Conservation (phyloP, 2,329 filamentous ascomycete genomes). For the Raffaelea albimanens region DNA sequence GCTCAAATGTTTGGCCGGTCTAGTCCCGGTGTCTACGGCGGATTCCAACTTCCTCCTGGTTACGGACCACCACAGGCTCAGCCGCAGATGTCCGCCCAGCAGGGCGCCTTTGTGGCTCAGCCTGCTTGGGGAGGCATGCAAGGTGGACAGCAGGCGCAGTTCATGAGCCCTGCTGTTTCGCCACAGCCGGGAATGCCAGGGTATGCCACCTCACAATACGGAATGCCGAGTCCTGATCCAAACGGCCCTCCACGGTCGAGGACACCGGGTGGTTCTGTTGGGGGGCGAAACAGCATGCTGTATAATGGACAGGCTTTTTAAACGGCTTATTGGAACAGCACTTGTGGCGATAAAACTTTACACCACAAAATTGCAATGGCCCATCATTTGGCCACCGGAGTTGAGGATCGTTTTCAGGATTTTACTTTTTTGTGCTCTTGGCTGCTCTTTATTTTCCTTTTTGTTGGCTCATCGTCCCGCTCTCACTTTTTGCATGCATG, state of each 20-base stretch:
- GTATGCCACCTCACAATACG: slow-evolving; percentile 1
- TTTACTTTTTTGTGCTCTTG: not conserved
- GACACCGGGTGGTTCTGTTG: slow-evolving; percentile 13
- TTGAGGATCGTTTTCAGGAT: no score
- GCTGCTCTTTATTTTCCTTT: not conserved
- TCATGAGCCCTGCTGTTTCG: not conserved
- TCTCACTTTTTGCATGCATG: no score
- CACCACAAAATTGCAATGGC: no score
- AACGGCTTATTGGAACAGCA: not conserved
- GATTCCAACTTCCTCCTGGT: slow-evolving; percentile 12
- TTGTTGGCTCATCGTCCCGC: no score
- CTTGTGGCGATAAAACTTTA: no score
- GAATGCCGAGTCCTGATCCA: slow-evolving; percentile 15
- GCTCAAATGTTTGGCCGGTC: slow-evolving; percentile 9
- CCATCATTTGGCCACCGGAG: no score
- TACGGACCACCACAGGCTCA: slow-evolving; percentile 13
- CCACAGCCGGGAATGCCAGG: slow-evolving; percentile 8
- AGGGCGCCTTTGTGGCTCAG: not conserved
- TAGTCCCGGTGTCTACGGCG: slow-evolving; percentile 6
- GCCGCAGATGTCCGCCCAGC: slow-evolving; percentile 10
- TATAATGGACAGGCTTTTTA: slow-evolving; percentile 24
- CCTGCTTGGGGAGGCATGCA: slow-evolving; percentile 4
- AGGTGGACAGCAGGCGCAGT: not conserved
- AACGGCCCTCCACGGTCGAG: slow-evolving; percentile 8
- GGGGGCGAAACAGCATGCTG: slow-evolving; percentile 13